These are phyloP conservation scores for Phoma herbarum DNA, from an alignment of 2,329 filamentous ascomycete species.

Conservation along the genomic window DNA sequence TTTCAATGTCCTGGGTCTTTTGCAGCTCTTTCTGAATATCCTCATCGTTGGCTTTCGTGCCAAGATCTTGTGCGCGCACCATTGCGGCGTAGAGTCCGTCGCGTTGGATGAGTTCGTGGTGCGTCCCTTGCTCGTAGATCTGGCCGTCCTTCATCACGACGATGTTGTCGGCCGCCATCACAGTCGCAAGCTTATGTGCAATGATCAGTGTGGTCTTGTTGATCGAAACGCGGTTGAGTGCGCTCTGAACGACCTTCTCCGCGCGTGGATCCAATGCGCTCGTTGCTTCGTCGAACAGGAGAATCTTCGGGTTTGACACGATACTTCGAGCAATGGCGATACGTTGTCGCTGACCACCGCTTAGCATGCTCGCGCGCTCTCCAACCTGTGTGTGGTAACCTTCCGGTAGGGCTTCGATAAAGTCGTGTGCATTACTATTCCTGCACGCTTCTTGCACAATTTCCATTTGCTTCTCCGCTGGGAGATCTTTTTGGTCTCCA, in stretches of 20 bases:
- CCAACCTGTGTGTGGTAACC: conserved; percentile 92
- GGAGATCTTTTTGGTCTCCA: conserved; percentile 64
- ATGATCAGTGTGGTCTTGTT: conserved; percentile 54
- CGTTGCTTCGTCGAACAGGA: conserved; percentile 25
- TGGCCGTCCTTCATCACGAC: conserved; percentile 52
- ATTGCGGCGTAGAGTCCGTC: conserved; percentile 32
- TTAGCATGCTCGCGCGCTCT: conserved; percentile 63
- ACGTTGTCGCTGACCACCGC: conserved; percentile 89
- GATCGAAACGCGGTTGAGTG: conserved; percentile 3
- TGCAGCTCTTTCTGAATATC: conserved; percentile 8
- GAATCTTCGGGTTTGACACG: conserved; percentile 15
- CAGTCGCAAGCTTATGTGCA: conserved; percentile 53
- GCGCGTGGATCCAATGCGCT: conserved; percentile 14
- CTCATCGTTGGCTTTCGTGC: conserved; percentile 22
- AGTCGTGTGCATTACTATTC: conserved; percentile 89
- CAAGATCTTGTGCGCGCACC: conserved; percentile 38
- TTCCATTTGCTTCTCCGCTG: conserved; percentile 7
- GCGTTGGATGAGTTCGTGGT: conserved; percentile 23
- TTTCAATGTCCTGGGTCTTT: conserved; percentile 6
- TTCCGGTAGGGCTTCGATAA: conserved; percentile 70
- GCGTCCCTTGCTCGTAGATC: conserved; percentile 51
- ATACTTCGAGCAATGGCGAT: conserved; percentile 61
- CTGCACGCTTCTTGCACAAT: conserved; percentile 14
- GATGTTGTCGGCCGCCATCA: conserved; percentile 51
- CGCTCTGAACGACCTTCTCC: conserved; percentile 44